Evolutionary conservation across 192 early-diverging fungal genomes (phyloP), one percentile per base, ranked within the genome.

Genomic region (Gaertneriomyces sp.): DNA sequence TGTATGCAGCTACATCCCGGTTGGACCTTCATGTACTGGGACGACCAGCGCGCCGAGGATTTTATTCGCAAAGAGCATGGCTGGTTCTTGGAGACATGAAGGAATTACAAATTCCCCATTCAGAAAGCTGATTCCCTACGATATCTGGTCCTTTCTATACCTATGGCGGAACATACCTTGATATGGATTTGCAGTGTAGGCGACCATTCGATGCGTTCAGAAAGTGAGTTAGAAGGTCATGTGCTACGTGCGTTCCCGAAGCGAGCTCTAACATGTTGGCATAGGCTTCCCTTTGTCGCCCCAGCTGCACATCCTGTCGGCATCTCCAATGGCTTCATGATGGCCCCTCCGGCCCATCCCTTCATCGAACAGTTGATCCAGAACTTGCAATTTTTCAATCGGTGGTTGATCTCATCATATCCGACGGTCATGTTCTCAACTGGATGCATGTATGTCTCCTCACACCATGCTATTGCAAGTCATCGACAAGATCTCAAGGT

Each of bases 261-360:
- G 7, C 52, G 51, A 6, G 54, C 62, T 17, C 62, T 64, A 19
- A 12, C 53, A 4, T 53, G 19, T 68, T 19, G 3, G 10, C 16
- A 60, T 25, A 55, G 59, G 44, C 55, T 70, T 60, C 50, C 11
- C 8, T 74, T 66, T 20, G 14, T 77, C 39, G 55, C 72, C 16
- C 77, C 77, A 7, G 67, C 68, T 39, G 72, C 75, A 9, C 60
- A 77, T 25, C 75, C 75, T 10, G 58, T 77, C 55, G 75, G 75
- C 45, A 47, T 64, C 25, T 70, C 66, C 40, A 77, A 77, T 63
- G 70, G 68, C 62, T 59, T 77, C 45, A 43, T 77, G 54, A 55
- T 66, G 53, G 33, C 64, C 51, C 14, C 40, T 19, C 60, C 54
- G 7, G 39, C 45, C 12, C 53, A 60, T 49, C 61, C 63, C 39